Base-by-base conservation (phyloP, 2,329 filamentous ascomycete species). In the Leptographium procerum region DNA sequence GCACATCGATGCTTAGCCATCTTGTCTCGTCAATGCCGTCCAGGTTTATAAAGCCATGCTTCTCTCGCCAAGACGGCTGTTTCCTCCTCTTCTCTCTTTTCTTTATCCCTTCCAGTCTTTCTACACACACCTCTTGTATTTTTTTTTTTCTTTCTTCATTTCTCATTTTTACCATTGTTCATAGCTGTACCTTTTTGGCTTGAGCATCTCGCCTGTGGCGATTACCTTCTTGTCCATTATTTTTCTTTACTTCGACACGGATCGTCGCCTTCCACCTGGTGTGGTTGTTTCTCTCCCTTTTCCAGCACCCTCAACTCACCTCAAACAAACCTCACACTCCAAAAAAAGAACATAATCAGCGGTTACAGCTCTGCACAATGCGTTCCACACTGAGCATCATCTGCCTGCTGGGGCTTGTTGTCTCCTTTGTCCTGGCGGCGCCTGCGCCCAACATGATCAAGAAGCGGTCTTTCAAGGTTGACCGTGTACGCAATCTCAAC, bases 391-490 rank as follows among this genome's bases (percentile, higher is more conserved):
- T 68, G 34, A 64, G 61, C 56, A 29, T 66, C 3, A 54, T 71
- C 58, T 62, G 77, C 63, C 65, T 80, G 60, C 66, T 79, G 62
- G 72, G 76, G 68, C 68, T 82, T 60, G 67, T 81, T 63, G 72
- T 76, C 57, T 65, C 77, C 48, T 65, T 77, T 51, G 73, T 56
- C 13, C 72, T 58, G 68, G 74, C 72, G 52, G 69, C 79, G 47
- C 76, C 80, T 31, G 75, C 73, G 33, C 75, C 76, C 5, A 52
- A 59, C 62, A 68, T 63, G 67, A 65, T 79, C 10, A 68, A 75
- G 62, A 81, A 80, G 67, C 75, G 79, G 26, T 82, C 82, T 9
- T 88, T 87, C 73, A 81, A 78, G 67, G 77, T 88, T 36, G 77
- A 81, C 55, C 77, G 84, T 40, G 72, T 80, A 52, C 70, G 74